A percentile compares a stretch with the other conserved stretches of the same genome.
Conservation (phyloP, 164 flowering plant genomes). For the Echeveria elegans region DNA sequence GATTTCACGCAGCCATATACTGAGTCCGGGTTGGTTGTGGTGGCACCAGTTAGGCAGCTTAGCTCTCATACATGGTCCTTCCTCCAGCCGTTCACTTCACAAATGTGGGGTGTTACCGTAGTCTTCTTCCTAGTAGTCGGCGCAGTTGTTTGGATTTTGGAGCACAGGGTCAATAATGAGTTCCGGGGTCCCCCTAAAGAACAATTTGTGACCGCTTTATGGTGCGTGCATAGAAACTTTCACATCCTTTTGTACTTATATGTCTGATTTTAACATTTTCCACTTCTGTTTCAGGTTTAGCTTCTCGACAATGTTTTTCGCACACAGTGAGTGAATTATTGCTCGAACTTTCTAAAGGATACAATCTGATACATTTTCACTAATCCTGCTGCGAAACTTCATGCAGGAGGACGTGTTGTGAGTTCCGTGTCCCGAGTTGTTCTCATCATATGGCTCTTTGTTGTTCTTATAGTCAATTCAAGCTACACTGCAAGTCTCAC, state of each 20-base stretch:
- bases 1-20: slow-evolving; percentile 70
- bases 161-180: slow-evolving; percentile 52
- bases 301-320: slow-evolving; percentile 58
- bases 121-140: slow-evolving; percentile 48
- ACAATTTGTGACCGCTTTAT: slow-evolving; percentile 45
- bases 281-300: slow-evolving; percentile 41
- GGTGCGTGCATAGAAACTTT: slow-evolving; percentile 29
- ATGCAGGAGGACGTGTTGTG: slow-evolving; percentile 41
- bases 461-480: background rate
- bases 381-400: background rate
- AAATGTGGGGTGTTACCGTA: slow-evolving; percentile 53
- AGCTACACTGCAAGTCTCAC: slow-evolving; percentile 58
- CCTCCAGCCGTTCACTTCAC: slow-evolving; percentile 43
- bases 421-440: slow-evolving; percentile 47
- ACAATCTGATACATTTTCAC: slow-evolving; percentile 12
- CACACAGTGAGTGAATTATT: slow-evolving; percentile 50
- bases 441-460: slow-evolving; percentile 17
- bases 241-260: slow-evolving; percentile 32
- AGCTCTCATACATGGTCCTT: slow-evolving; percentile 51
- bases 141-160: slow-evolving; percentile 58
- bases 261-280: background rate
- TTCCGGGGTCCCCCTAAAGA: slow-evolving; percentile 59
- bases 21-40: slow-evolving; percentile 65
- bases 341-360: slow-evolving; percentile 19
- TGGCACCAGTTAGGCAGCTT: slow-evolving; percentile 38